Evolutionary conservation across 257 asterid genomes (phyloP).

Genomic region (Solanum clarkiae): DNA sequence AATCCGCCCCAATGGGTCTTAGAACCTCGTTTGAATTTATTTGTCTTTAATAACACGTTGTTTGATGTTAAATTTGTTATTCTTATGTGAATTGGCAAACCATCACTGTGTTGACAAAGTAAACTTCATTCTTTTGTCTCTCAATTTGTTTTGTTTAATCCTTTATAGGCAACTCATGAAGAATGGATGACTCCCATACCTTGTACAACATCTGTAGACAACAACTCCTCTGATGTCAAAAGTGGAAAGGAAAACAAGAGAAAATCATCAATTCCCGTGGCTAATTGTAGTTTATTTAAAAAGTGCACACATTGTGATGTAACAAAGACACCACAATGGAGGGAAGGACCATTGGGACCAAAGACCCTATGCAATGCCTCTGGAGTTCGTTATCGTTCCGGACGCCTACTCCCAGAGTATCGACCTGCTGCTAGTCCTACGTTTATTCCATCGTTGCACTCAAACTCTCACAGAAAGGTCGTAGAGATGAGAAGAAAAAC

Average conservation of each 20-base stretch:
- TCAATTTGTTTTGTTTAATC: neutral
- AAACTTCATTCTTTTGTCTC: neutral
- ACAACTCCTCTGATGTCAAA: constrained; percentile 13
- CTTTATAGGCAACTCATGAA: neutral
- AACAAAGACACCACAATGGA: constrained; percentile 55
- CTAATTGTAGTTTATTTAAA: neutral
- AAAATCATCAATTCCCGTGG: neutral
- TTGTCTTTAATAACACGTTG: neutral
- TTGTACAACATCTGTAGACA: constrained; percentile 5
- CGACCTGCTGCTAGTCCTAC: constrained; percentile 63
- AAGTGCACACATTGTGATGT: constrained; percentile 49
- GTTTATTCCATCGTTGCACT: constrained; percentile 40
- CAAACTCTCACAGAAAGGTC: constrained; percentile 60
- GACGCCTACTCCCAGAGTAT: constrained; percentile 37
- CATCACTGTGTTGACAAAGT: neutral
- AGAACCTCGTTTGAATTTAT: neutral
- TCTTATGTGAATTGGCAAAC: neutral
- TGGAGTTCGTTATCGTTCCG: constrained; percentile 29
- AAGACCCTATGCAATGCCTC: constrained; percentile 60
- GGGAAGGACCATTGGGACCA: constrained; percentile 62
- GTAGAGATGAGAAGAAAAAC: constrained; percentile 31
- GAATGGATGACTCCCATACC: constrained; percentile 3
- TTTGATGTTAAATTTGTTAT: neutral
- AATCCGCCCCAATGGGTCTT: neutral
- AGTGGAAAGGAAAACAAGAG: constrained; percentile 21